A percentile compares a stretch with the other conserved stretches of the same genome.
Conservation (phyloP, 306 rosid species). For the Alnus glutinosa region DNA sequence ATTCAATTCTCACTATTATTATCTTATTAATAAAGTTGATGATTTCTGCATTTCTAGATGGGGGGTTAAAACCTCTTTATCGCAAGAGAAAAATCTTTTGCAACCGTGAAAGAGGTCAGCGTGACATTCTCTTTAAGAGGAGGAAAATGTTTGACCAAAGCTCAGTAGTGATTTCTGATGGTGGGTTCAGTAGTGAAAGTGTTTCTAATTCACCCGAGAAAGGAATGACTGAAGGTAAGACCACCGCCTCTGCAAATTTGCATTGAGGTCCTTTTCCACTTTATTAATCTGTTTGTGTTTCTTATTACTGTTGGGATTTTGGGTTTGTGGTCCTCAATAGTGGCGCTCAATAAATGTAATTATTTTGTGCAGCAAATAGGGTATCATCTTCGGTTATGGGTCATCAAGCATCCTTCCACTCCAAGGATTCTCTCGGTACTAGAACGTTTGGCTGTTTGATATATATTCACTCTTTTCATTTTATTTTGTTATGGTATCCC, state of each 20-base stretch:
- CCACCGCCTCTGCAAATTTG: constrained; percentile 39
- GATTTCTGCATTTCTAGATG: constrained; percentile 42
- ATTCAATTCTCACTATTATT: neutral
- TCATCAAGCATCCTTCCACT: constrained; percentile 43
- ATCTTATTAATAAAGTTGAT: constrained; percentile 10
- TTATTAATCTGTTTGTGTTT: constrained; percentile 10
- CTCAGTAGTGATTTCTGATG: constrained; percentile 59
- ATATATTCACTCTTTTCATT: constrained; percentile 15
- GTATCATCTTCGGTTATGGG: constrained; percentile 37
- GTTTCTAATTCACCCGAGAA: constrained; percentile 68
- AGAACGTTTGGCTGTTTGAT: constrained; percentile 4
- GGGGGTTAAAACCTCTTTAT: constrained; percentile 40
- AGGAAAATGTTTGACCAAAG: constrained; percentile 56
- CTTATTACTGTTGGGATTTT: neutral
- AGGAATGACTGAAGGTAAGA: constrained; percentile 38
- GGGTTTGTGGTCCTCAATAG: constrained; percentile 8
- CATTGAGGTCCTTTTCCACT: constrained; percentile 29
- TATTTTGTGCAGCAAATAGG: constrained; percentile 40
- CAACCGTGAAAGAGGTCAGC: constrained; percentile 49
- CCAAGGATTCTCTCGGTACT: constrained; percentile 78
- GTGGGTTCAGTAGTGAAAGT: constrained; percentile 82
- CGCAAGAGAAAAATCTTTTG: constrained; percentile 64
- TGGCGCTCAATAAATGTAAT: constrained; percentile 19
- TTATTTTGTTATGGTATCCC: constrained; percentile 27
- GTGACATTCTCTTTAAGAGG: constrained; percentile 54